Conservation (phyloP, 1,284 basidiomycete genomes). For the Leccinum colubrinum region DNA sequence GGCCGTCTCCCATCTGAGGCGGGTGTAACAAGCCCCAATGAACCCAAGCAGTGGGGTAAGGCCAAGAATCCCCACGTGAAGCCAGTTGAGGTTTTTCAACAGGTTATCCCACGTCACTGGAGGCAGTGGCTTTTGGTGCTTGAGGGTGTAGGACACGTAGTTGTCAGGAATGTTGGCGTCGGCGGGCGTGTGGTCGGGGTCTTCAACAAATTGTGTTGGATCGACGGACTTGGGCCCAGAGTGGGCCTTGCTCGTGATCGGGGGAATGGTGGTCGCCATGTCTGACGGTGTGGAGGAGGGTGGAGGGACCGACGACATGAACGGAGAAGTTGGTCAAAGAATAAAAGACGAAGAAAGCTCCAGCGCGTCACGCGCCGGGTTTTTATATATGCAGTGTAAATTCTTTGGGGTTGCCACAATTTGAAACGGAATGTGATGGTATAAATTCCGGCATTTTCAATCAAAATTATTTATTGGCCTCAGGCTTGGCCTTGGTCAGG, state of each 20-base stretch:
- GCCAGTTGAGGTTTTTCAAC: slow-evolving; percentile 73
- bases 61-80: slow-evolving; percentile 61
- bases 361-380: slow-evolving; percentile 1
- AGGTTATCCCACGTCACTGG: slow-evolving; percentile 74
- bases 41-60: slow-evolving; percentile 71
- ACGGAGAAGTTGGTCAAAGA: slow-evolving; percentile 22
- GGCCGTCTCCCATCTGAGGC: slow-evolving; percentile 65
- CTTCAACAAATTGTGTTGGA: slow-evolving; percentile 24
- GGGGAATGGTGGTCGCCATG: slow-evolving; percentile 26
- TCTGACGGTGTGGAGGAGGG: slow-evolving; percentile 22
- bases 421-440: slow-evolving; percentile 7
- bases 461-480: neutral
- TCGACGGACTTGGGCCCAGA: slow-evolving; percentile 1
- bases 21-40: slow-evolving; percentile 62
- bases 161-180: slow-evolving; percentile 83
- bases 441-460: slow-evolving; percentile 1
- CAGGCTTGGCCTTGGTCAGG: neutral
- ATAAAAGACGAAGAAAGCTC: slow-evolving; percentile 9
- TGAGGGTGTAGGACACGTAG: slow-evolving; percentile 85
- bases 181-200: slow-evolving; percentile 44
- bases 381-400: slow-evolving; percentile 30
- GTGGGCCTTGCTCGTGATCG: slow-evolving; percentile 21
- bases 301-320: slow-evolving; percentile 30
- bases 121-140: slow-evolving; percentile 72
- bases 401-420: slow-evolving; percentile 37